These are phyloP conservation scores for Neospermospora avenae DNA, from an alignment of 2,329 filamentous ascomycete species.

Conservation along the genomic window DNA sequence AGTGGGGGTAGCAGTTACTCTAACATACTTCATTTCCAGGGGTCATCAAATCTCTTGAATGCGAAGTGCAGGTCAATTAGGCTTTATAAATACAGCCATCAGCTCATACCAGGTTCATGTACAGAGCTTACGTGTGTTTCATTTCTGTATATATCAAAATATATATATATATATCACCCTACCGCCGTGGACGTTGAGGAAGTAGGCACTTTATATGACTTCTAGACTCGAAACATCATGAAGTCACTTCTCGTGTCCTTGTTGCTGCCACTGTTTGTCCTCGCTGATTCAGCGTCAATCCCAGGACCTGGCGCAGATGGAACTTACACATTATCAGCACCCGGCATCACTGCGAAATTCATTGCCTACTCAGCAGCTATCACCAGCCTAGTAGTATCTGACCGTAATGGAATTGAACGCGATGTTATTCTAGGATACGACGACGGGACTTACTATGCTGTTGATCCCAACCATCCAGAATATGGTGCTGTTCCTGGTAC, in stretches of 20 bases:
- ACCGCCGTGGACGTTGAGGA: background rate
- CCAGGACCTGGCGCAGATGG: constrained; percentile 50
- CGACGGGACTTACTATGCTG: constrained; percentile 66
- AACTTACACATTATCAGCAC: constrained; percentile 69
- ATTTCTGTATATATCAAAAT: background rate
- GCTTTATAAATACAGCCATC: background rate
- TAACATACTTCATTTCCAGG: background rate
- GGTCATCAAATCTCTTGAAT: background rate
- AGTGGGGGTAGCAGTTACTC: background rate
- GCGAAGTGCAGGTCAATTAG: background rate
- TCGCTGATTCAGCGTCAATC: background rate
- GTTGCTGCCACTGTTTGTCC: constrained; percentile 11
- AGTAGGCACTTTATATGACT: too few species aligned
- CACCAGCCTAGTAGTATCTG: constrained; percentile 64
- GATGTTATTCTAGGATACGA: constrained; percentile 73
- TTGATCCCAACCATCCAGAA: constrained; percentile 63
- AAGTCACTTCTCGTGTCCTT: constrained; percentile 9
- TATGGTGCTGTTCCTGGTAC: constrained; percentile 60
- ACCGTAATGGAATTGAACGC: constrained; percentile 57
- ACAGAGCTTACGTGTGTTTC: background rate
- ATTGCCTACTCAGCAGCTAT: constrained; percentile 71
- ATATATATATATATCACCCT: too few species aligned
- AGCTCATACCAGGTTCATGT: background rate
- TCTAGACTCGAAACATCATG: constrained; percentile 3
- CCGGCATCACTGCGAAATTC: constrained; percentile 60